Percentiles rank a stretch among this genome's conserved stretches.
These are phyloP conservation scores for Pseudogymnoascus sp. DNA, from an alignment of 2,329 filamentous ascomycete species.

Conservation along the genomic window DNA sequence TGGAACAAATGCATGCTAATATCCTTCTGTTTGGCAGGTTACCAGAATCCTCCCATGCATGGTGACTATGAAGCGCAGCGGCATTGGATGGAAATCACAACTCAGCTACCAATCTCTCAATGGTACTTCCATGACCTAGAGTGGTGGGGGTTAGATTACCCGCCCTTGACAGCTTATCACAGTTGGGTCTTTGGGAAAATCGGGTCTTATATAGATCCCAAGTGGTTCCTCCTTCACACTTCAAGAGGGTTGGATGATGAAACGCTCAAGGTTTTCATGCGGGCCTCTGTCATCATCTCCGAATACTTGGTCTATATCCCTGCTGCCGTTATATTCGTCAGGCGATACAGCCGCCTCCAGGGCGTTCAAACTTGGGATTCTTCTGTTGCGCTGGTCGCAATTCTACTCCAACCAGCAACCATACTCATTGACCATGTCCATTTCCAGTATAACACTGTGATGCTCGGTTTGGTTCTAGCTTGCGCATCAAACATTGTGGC, in stretches of 20 bases:
- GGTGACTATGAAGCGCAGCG: conserved; percentile 97
- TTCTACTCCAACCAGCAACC: conserved; percentile 84
- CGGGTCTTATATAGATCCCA: conserved; percentile 68
- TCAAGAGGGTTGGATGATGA: conserved; percentile 78
- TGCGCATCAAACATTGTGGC: conserved; percentile 85
- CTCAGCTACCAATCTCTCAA: conserved; percentile 77
- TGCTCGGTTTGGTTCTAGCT: conserved; percentile 85
- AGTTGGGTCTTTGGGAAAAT: conserved; percentile 91
- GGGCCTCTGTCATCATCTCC: conserved; percentile 80
- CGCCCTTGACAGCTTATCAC: conserved; percentile 94
- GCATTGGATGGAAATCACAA: conserved; percentile 98
- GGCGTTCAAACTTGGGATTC: conserved; percentile 75
- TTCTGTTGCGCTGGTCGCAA: conserved; percentile 77
- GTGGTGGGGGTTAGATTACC: conserved; percentile 98
- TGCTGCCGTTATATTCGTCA: conserved; percentile 75
- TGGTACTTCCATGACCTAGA: conserved; percentile 98
- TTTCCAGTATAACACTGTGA: conserved; percentile 98
- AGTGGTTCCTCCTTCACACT: conserved; percentile 79
- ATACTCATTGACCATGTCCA: conserved; percentile 92
- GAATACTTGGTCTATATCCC: conserved; percentile 89
- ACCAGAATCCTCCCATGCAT: conserved; percentile 77
- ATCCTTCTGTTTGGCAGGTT: conserved; percentile 45
- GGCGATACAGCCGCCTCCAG: conserved; percentile 69
- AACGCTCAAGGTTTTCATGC: conserved; percentile 88
- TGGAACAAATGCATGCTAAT: not conserved